A percentile compares a stretch with the other conserved stretches of the same genome.
Evolutionary conservation across 2,329 filamentous ascomycete genomes (phyloP).

Genomic region (Onygena corvina): DNA sequence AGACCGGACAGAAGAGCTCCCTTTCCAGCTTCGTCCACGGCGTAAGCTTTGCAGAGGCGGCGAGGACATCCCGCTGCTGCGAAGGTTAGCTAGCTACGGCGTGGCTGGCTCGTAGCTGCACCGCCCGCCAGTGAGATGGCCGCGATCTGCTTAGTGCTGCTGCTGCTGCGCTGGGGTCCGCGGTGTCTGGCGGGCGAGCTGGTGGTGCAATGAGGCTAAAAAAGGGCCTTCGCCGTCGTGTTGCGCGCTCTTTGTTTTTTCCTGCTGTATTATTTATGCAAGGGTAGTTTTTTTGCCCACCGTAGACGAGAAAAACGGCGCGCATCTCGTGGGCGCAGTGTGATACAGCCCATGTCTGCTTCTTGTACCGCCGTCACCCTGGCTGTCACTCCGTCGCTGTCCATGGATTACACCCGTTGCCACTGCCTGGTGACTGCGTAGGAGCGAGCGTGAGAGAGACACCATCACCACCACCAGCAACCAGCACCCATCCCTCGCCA

Average conservation of each 20-base stretch:
- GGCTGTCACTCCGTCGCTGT: background rate
- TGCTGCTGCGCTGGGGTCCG: no score
- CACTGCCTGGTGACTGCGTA: constrained; percentile 4
- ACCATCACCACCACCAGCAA: background rate
- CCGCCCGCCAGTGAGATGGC: background rate
- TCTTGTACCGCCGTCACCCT: background rate
- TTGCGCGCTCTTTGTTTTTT: background rate
- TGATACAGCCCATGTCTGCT: background rate
- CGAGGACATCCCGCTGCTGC: background rate
- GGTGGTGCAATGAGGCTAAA: background rate
- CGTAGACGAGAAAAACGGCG: background rate
- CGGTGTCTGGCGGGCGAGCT: background rate
- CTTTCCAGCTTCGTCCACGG: background rate
- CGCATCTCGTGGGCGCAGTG: background rate
- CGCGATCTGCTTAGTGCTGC: background rate
- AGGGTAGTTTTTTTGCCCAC: background rate
- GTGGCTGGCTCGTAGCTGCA: background rate
- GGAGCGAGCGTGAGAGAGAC: no score
- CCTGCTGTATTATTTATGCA: background rate
- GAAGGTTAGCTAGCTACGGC: background rate
- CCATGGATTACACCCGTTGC: constrained; percentile 1
- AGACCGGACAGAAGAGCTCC: background rate
- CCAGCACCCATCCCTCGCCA: no score
- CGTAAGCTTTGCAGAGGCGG: background rate
- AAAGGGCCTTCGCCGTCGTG: no score